Base-by-base conservation (phyloP, 2,329 filamentous ascomycete species). In the Alternaria infectoria region DNA sequence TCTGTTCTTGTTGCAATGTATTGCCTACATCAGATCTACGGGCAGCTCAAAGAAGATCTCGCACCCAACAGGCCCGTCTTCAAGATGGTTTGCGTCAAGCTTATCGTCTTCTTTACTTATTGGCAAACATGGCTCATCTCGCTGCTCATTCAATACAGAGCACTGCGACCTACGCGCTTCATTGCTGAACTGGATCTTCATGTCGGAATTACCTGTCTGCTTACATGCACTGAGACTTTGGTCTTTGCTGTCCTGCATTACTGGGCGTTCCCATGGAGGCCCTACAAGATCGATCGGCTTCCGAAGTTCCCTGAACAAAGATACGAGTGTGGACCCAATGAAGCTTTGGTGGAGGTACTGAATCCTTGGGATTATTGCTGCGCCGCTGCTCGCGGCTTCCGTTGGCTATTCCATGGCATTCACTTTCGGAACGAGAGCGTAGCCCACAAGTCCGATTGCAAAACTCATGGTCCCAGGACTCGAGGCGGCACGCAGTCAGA, bases 71-170 rank as follows among this genome's bases (percentile, higher is more conserved):
- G 83, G 17, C 91, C 93, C 0, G 91, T 95, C 69, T 80, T 95
- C 68, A 97, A 97, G 80, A 89, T 97, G 25, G 76, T 93, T 19
- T 91, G 92, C 73, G 96, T 97, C 81, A 97, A 97, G 80, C 86
- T 96, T 26, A 93, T 96, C 74, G 93, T 97, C 74, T 97, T 97
- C 83, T 86, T 97, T 69, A 93, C 90, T 36, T 96, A 96, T 80
- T 97, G 93, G 93, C 93, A 97, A 75, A 52, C 49, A 40, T 52
- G 49, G 49, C 49, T 52, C 36, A 75, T 90, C 62, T 81, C 91
- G 19, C 86, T 86, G 17, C 32, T 28, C 32, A 81, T 85, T 78
- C 88, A 88, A 0, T 85, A 86, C 5, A 85, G 91, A 5, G 85
- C 89, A 15, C 83, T 96, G 54, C 86, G 89, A 65, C 78, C 91